Percentiles rank a stretch among this genome's conserved stretches.
phyloP scores from a whole-genome alignment of 345 rosid genomes.

The Lepidium didymum region DNA sequence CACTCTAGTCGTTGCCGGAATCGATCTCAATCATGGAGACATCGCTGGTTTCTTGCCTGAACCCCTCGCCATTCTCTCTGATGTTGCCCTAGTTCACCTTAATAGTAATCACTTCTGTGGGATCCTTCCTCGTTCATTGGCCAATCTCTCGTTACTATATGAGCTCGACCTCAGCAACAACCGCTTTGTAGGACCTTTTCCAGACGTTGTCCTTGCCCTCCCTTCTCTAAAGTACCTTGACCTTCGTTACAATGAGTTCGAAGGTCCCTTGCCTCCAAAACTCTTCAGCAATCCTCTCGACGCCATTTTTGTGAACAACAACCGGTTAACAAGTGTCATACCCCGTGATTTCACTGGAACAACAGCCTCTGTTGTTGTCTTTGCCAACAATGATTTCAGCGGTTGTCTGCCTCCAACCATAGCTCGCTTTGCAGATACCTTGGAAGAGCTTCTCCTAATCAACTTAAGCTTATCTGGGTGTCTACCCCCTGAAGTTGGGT shows the following conservation, averaged over 20 bases:
- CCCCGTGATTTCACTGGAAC: slow-evolving; percentile 33
- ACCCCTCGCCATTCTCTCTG: slow-evolving; percentile 65
- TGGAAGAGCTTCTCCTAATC: slow-evolving; percentile 68
- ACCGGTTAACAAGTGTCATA: slow-evolving; percentile 46
- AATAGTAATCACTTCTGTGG: slow-evolving; percentile 92
- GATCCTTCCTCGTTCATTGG: slow-evolving; percentile 48
- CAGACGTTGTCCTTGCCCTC: slow-evolving; percentile 55
- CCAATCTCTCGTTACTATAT: slow-evolving; percentile 56
- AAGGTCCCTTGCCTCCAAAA: slow-evolving; percentile 66
- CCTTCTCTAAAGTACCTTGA: slow-evolving; percentile 57
- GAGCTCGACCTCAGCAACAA: slow-evolving; percentile 92
- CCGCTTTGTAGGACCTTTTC: slow-evolving; percentile 83
- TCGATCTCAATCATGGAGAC: slow-evolving; percentile 66
- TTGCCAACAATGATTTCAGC: slow-evolving; percentile 72
- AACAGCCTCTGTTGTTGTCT: slow-evolving; percentile 61
- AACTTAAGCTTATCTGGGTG: slow-evolving; percentile 78
- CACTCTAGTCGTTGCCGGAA: slow-evolving; percentile 55
- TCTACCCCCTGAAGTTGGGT: slow-evolving; percentile 80
- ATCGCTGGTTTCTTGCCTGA: slow-evolving; percentile 81
- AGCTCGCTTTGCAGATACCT: slow-evolving; percentile 48
- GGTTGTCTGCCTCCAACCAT: slow-evolving; percentile 83
- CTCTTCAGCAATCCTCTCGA: slow-evolving; percentile 60
- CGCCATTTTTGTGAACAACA: slow-evolving; percentile 79
- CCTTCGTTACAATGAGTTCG: slow-evolving; percentile 81
- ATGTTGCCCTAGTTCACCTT: slow-evolving; percentile 68